phyloP scores from a whole-genome alignment of 768 basidiomycete genomes.

The Chiua virens region DNA sequence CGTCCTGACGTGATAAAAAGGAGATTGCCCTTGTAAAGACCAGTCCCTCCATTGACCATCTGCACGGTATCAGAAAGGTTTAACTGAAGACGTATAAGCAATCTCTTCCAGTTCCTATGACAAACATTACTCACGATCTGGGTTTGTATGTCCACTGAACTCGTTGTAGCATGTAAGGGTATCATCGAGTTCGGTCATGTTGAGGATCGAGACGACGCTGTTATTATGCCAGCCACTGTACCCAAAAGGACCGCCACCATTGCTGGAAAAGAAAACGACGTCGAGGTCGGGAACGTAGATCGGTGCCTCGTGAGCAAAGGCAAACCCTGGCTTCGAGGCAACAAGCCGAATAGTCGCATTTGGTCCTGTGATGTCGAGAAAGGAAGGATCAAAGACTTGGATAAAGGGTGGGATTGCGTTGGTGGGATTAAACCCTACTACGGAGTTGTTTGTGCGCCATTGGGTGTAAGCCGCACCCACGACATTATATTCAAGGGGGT shows the following conservation, averaged over 20 bases:
- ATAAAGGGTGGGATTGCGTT: slow-evolving; percentile 59
- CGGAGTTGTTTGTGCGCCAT: slow-evolving; percentile 36
- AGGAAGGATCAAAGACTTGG: slow-evolving; percentile 53
- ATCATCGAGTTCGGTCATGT: slow-evolving; percentile 51
- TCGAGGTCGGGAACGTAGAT: slow-evolving; percentile 63
- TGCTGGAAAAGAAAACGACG: slow-evolving; percentile 72
- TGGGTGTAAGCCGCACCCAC: slow-evolving; percentile 42
- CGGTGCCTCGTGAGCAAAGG: slow-evolving; percentile 80
- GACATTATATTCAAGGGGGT: slow-evolving; percentile 53
- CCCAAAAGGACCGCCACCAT: slow-evolving; percentile 64
- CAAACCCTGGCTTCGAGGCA: slow-evolving; percentile 58
- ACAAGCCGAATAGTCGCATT: slow-evolving; percentile 59
- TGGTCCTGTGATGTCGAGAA: slow-evolving; percentile 58
- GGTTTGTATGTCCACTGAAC: slow-evolving; percentile 49
- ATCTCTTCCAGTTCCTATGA: not conserved
- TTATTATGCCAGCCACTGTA: slow-evolving; percentile 64
- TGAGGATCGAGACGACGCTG: slow-evolving; percentile 63
- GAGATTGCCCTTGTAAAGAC: slow-evolving; percentile 56
- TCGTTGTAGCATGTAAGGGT: slow-evolving; percentile 38
- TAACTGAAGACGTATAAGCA: slow-evolving; percentile 41
- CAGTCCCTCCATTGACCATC: slow-evolving; percentile 72
- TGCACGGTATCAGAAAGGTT: slow-evolving; percentile 56
- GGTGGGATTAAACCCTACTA: slow-evolving; percentile 58
- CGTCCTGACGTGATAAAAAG: slow-evolving; percentile 67
- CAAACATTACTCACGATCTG: slow-evolving; percentile 31